Percentiles rank a stretch among this genome's conserved stretches.
phyloP scores from a whole-genome alignment of 176 grass and related monocot species.

The Echinochloa phyllopogon region DNA sequence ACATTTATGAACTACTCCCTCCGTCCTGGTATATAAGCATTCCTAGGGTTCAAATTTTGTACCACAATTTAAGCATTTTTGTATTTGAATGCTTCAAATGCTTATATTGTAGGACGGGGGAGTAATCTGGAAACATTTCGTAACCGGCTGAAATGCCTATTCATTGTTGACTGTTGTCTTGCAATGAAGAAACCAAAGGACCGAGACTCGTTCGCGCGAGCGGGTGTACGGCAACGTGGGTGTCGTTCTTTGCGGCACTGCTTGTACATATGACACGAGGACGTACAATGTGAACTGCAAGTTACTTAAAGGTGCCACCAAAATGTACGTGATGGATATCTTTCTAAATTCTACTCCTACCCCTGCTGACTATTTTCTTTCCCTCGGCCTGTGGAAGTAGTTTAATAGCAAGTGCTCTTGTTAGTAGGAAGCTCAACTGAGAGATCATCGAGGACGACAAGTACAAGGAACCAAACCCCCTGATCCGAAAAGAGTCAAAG shows the following conservation, averaged over 20 bases:
- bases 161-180: no score
- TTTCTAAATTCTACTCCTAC: background rate
- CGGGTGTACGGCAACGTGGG: background rate
- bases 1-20: no score
- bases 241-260: slow-evolving; percentile 1
- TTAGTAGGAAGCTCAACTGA: background rate
- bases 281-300: slow-evolving; percentile 42
- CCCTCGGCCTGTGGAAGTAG: background rate
- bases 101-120: no score
- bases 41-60: no score
- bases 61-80: no score
- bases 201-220: no score
- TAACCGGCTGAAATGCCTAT: no score
- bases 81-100: no score
- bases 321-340: background rate
- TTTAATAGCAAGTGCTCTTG: slow-evolving; percentile 21
- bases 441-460: background rate
- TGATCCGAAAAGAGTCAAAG: background rate
- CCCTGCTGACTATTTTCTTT: background rate
- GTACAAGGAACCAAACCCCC: slow-evolving; percentile 34
- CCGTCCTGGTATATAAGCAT: no score
- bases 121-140: no score
- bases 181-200: no score
- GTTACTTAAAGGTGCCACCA: slow-evolving; percentile 33
- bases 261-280: background rate